Evolutionary conservation across 164 flowering plant genomes (phyloP), one percentile per base, ranked within the genome.

Genomic region (Macadamia integrifolia): DNA sequence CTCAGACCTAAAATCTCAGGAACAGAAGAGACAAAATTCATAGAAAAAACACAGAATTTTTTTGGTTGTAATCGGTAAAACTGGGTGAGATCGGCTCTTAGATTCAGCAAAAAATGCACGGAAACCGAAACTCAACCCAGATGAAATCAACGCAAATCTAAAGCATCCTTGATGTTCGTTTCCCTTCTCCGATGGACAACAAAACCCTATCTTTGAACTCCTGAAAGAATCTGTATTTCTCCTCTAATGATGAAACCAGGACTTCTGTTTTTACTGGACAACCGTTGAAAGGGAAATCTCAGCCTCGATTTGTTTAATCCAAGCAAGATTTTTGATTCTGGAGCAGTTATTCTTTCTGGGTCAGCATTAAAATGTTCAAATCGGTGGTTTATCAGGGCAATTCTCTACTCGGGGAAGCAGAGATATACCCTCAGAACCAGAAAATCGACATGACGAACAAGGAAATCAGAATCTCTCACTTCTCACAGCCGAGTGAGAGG

Each of bases 401-500:
- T 53, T 86, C 85, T 76, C 64, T 81, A 30, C 76, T 95, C 60
- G 99, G 98, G 61, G 97, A 95, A 71, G 96, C 87, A 49, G 98
- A 91, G 73, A 68, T 91, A 18, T 80, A 75, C 70, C 85, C 86
- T 43, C 78, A 73, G 63, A 71, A 78, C 44, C 68, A 79, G 64
- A 73, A 74, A 58, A 61, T 68, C 65, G 76, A 77, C 71, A 77
- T 73, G 80, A 66, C 69, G 75, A 82, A 74, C 76, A 87, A 82
- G 78, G 80, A 79, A 77, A 80, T 95, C 80, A 84, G 86, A 75
- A 89, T 95, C 65, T 76, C 82, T 6, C 80, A 87, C 70, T 83
- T 82, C 63, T 87, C 98, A 42, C 85, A 78, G 66, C 79, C 92
- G 3, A 93, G 99, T 75, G 99, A 92, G 83, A 89, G 99, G 69